These are phyloP conservation scores for Conringia planisiliqua DNA, from an alignment of 345 rosid species.

Conservation along the genomic window DNA sequence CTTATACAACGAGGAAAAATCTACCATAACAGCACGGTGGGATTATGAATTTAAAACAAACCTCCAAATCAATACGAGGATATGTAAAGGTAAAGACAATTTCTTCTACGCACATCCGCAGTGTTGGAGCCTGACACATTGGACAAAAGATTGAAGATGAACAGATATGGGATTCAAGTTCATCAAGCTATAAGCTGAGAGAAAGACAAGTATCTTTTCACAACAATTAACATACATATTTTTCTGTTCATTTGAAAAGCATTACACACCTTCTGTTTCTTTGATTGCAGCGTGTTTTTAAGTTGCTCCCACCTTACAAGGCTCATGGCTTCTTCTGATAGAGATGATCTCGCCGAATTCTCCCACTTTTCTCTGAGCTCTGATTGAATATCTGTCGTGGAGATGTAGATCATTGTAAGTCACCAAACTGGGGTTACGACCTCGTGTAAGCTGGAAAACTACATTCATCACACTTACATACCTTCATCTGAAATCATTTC, in stretches of 20 bases:
- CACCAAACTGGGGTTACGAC: background rate
- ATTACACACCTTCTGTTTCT: constrained; percentile 61
- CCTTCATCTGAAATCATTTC: constrained; percentile 88
- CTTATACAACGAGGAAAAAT: background rate
- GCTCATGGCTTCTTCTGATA: constrained; percentile 67
- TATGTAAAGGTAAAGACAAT: constrained; percentile 76
- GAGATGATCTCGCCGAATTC: constrained; percentile 47
- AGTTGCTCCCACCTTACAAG: constrained; percentile 77
- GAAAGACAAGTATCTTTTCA: background rate
- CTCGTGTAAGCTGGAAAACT: background rate
- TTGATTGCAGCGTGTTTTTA: constrained; percentile 60
- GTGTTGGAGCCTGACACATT: constrained; percentile 55
- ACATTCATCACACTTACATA: constrained; percentile 27
- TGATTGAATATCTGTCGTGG: constrained; percentile 59
- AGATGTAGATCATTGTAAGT: constrained; percentile 18
- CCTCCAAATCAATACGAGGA: constrained; percentile 98
- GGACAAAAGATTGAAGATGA: background rate
- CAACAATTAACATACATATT: background rate
- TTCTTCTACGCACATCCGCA: constrained; percentile 80
- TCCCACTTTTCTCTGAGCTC: constrained; percentile 89
- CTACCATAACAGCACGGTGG: background rate
- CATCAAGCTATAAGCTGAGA: background rate
- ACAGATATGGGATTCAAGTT: background rate
- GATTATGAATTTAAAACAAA: constrained; percentile 18
- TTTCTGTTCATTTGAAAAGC: background rate